Evolutionary conservation across 129 eudicot genomes (phyloP), one percentile per base, ranked within the genome.

Genomic region (Heracleum sosnowskyi): DNA sequence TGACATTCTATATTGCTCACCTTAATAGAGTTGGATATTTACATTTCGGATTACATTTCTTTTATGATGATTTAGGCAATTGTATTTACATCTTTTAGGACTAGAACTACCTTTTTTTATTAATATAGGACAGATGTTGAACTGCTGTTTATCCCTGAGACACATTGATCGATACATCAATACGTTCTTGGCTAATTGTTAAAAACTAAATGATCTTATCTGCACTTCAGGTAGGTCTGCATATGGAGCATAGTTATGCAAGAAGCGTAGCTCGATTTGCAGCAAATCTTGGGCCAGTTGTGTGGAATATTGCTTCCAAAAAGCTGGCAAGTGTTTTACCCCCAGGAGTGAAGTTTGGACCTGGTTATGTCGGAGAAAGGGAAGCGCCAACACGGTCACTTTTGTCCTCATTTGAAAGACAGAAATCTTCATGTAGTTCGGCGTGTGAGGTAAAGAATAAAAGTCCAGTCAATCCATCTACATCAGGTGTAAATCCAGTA

Each of bases 201-300:
- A 7, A 5, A 34, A 44, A 46, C 3, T 68, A 13, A 28, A 1
- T n/a, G 1, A 17, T 35, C 4, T 40, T 74, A 26, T 55, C 5
- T 44, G 44, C 51, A 26, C 80, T 79, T 73, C 87, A 96, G 97
- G 97, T 96, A n/a, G 97, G 97, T 78, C 87, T 92, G 46, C 96
- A 90, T 45, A 63, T 86, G 4, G 99, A 92, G 74, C 89, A 88
- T 79, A 92, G 91, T 45, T 96, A 96, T 81, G 97, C 97, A 57
- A 89, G 97, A 88, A 96, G 99, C 85, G 79, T 96, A 69, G 97
- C 97, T 39, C 91, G 94, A 31, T 96, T 85, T 81, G 99, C 99
- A 22, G 88, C 92, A 63, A 84, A 89, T 63, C 95, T 96, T 73
- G 99, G 99, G 42, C 99, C 99, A 7, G 83, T 87, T 51, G 97